phyloP scores from a whole-genome alignment of 139 green algal species.

The Raphidocelis subcapitata region DNA sequence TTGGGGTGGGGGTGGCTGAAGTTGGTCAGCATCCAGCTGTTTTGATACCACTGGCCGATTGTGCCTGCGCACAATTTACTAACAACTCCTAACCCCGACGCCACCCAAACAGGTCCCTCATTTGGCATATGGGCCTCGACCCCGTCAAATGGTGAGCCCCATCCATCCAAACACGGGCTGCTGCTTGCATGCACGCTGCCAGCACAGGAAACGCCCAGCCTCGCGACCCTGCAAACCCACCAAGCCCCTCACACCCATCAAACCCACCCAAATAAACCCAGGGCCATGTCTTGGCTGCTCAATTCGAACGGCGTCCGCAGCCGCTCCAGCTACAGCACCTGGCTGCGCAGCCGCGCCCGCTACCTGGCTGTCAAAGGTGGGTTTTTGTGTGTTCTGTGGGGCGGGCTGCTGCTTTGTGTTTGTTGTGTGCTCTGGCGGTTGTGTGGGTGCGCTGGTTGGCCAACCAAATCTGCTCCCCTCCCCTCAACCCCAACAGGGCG shows the following conservation, averaged over 20 bases:
- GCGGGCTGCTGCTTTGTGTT: neutral
- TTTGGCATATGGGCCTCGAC: conserved; percentile 79
- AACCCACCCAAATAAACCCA: too few species aligned
- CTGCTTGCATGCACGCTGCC: too few species aligned
- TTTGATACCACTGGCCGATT: neutral
- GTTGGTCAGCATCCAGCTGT: neutral
- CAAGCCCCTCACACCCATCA: too few species aligned
- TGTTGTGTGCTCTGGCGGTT: neutral
- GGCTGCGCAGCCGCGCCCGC: conserved; percentile 11
- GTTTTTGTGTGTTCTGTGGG: neutral
- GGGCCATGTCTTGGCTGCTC: conserved; percentile 62
- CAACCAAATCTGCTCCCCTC: neutral
- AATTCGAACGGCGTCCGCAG: conserved; percentile 77
- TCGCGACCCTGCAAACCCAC: too few species aligned
- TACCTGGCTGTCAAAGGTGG: conserved; percentile 18
- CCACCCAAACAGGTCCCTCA: conserved; percentile 12
- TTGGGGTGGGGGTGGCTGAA: neutral
- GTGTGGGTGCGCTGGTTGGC: neutral
- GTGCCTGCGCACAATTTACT: neutral
- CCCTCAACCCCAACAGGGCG: neutral
- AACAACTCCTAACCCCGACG: neutral
- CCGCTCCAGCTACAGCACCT: conserved; percentile 22
- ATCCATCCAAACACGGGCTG: too few species aligned
- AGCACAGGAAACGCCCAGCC: too few species aligned
- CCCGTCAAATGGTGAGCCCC: conserved; percentile 78